These are phyloP conservation scores for Corynascus novoguineensis DNA, from an alignment of 495 filamentous ascomycete species.

Conservation along the genomic window DNA sequence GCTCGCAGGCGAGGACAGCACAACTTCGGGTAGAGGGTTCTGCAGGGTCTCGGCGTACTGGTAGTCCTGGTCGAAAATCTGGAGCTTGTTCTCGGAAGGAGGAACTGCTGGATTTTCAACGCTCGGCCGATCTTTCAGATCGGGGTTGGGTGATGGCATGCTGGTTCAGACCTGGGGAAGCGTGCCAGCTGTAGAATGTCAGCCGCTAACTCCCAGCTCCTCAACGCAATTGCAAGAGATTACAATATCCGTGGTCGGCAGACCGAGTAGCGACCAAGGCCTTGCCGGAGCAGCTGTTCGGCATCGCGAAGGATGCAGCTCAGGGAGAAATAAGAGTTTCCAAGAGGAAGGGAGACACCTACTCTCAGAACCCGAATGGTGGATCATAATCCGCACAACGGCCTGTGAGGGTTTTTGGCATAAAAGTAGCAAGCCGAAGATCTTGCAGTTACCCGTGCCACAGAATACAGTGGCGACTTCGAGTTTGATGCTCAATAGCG, in stretches of 20 bases:
- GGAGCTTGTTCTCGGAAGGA: conserved; percentile 2
- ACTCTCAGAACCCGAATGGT: background rate
- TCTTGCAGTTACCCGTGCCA: conserved; percentile 5
- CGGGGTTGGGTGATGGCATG: conserved; percentile 14
- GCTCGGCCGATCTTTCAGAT: conserved; percentile 7
- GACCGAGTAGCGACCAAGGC: background rate
- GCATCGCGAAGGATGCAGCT: background rate
- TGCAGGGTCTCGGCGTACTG: conserved; percentile 25
- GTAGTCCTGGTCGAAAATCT: conserved; percentile 22
- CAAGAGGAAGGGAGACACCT: background rate
- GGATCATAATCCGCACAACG: background rate
- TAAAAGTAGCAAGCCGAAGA: background rate
- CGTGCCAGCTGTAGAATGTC: background rate
- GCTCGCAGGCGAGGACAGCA: conserved; percentile 6
- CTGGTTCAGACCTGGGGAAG: background rate
- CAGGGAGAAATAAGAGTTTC: background rate
- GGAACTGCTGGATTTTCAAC: background rate
- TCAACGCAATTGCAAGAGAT: background rate
- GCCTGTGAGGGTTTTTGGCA: background rate
- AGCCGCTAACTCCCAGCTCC: background rate
- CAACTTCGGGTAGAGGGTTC: conserved; percentile 26
- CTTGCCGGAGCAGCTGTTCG: background rate
- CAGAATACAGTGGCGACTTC: background rate
- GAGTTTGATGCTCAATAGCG: background rate
- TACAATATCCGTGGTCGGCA: background rate